Evolutionary conservation across 2,329 filamentous ascomycete species (phyloP), one percentile per base, ranked within the genome.

Genomic region (Calonectria pseudoturangicola): DNA sequence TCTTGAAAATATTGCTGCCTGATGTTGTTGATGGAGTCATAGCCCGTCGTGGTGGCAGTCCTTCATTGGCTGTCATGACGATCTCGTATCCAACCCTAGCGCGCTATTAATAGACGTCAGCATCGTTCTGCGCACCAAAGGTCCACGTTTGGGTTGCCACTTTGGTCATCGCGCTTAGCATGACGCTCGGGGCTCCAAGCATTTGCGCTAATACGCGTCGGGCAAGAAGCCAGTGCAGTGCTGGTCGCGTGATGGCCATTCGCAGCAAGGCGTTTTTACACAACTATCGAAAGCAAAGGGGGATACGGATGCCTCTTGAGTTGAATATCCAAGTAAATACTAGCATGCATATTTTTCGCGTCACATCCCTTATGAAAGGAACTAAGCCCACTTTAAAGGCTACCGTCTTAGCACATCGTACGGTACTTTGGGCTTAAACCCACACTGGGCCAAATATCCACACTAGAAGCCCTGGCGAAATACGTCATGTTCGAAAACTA

Each of bases 61-160:
- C 39, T 41, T 60, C 33, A 60, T 41, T 60, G 54, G 54, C 9
- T 5, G 39, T 39, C 13, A 18, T 60, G 54, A 25, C 54, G 33
- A 15, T 39, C 54, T 60, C 54, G 54, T 60, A 60, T 60, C 54
- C 54, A 60, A 60, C 33, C 21, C 13, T 41, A 28, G 54, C 36
- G 54, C 54, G 33, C 54, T 60, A 60, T 60, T 60, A 41, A 41
- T 60, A 60, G 54, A 60, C n/a, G 18, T 18, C 36, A 41, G 54
- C 54, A 13, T 33, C 3, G 7, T 13, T 41, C 33, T 16, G 7
- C 21, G 2, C 33, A 25, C 54, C 18, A 16, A 60, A 60, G 54
- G 39, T 36, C 54, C 54, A 41, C 54, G n/a, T 39, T 25, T 21
- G n/a, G 21, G n/a, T 25, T n/a, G 51, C 51, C 30, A n/a, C 51